phyloP scores from a whole-genome alignment of 1,284 basidiomycete genomes.

The Gymnopus androsaceus region DNA sequence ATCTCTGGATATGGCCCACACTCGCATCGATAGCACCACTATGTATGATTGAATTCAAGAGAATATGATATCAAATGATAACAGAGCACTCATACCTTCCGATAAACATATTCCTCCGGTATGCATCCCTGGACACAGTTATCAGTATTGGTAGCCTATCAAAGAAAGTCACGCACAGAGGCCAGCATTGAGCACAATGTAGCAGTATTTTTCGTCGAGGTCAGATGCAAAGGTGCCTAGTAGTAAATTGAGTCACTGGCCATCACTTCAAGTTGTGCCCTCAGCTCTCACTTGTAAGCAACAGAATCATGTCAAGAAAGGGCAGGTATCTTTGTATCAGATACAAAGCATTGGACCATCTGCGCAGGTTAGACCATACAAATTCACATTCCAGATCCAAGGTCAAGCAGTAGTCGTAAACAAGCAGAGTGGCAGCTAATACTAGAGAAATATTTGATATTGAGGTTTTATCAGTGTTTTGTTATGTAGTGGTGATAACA shows the following conservation, averaged over 20 bases:
- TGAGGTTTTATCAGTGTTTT: background rate
- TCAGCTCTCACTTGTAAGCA: background rate
- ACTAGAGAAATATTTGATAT: background rate
- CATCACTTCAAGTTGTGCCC: background rate
- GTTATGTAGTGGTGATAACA: background rate
- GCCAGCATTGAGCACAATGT: background rate
- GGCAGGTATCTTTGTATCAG: constrained; percentile 10
- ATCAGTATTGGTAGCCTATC: background rate
- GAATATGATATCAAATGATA: no score
- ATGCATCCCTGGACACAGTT: background rate
- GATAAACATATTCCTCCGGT: background rate
- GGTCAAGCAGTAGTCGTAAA: constrained; percentile 13
- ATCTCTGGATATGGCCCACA: background rate
- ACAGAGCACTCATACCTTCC: background rate
- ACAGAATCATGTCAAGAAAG: constrained; percentile 6
- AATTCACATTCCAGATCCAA: constrained; percentile 5
- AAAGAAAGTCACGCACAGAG: background rate
- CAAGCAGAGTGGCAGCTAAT: background rate
- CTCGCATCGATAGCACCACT: background rate
- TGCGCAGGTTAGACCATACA: background rate
- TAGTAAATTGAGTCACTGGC: background rate
- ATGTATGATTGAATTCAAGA: background rate
- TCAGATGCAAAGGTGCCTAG: background rate
- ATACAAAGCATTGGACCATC: constrained; percentile 3
- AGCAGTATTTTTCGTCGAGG: background rate